Conservation (phyloP, 148 eudicot species). For the Arbutus unedo region DNA sequence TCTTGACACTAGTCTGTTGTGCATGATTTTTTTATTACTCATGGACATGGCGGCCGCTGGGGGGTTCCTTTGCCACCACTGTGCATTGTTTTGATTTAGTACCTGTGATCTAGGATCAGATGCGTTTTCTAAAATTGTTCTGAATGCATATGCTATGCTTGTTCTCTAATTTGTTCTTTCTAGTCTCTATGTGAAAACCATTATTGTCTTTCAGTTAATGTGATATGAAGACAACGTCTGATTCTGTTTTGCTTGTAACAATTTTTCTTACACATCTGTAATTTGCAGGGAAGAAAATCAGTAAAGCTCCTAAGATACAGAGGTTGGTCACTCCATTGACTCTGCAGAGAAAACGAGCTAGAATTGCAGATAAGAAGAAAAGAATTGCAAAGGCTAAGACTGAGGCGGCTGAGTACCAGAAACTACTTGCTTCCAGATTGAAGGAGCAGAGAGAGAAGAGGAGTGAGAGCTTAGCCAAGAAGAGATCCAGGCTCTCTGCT, state of each 20-base stretch:
- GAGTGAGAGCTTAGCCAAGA: slow-evolving; percentile 22
- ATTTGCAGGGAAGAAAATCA: slow-evolving; percentile 8
- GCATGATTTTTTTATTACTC: too few relatives aligned
- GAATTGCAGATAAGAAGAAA: slow-evolving; percentile 21
- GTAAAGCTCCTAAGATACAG: slow-evolving; percentile 37
- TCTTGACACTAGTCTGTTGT: too few relatives aligned
- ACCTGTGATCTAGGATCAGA: not conserved
- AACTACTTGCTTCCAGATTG: slow-evolving; percentile 15
- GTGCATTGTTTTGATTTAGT: not conserved
- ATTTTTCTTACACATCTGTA: too few relatives aligned
- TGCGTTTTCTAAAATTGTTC: not conserved
- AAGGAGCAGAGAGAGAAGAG: slow-evolving; percentile 21
- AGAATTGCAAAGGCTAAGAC: slow-evolving; percentile 18
- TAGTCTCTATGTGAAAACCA: not conserved
- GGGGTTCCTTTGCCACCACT: too few relatives aligned
- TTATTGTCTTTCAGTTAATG: not conserved
- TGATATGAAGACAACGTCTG: too few relatives aligned
- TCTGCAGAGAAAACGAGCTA: slow-evolving; percentile 19
- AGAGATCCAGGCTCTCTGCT: slow-evolving; percentile 19
- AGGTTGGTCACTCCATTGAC: slow-evolving; percentile 33
- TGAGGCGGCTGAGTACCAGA: slow-evolving; percentile 19
- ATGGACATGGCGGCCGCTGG: too few relatives aligned
- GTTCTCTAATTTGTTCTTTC: not conserved
- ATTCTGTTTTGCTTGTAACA: not conserved
- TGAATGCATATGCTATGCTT: not conserved